Conservation (phyloP, 2,329 filamentous ascomycete species). For the Helotiales sp. region DNA sequence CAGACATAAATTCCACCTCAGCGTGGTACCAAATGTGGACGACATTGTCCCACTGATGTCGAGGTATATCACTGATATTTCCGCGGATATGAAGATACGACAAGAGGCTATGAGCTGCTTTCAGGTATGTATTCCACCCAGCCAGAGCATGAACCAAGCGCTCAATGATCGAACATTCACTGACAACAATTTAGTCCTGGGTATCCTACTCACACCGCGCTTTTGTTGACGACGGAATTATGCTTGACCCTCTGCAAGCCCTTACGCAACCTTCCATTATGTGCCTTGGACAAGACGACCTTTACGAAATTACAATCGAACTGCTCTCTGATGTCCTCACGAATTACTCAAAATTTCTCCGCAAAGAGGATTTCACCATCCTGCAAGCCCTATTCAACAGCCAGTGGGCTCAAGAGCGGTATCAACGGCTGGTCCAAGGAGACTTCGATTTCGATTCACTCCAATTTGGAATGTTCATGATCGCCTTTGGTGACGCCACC, state of each 20-base stretch:
- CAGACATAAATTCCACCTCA: slow-evolving; percentile 53
- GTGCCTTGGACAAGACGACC: slow-evolving; percentile 61
- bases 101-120: slow-evolving; percentile 64
- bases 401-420: slow-evolving; percentile 61
- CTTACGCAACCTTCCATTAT: slow-evolving; percentile 64
- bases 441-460: slow-evolving; percentile 67
- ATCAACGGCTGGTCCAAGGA: slow-evolving; percentile 59
- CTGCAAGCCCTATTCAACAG: slow-evolving; percentile 65
- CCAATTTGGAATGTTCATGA: slow-evolving; percentile 69
- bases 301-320: slow-evolving; percentile 66
- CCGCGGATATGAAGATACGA: slow-evolving; percentile 51
- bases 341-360: slow-evolving; percentile 68
- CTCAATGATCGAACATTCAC: neutral
- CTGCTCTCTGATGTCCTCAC: slow-evolving; percentile 68
- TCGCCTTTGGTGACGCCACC: slow-evolving; percentile 72
- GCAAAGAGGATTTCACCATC: slow-evolving; percentile 59
- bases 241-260: slow-evolving; percentile 63
- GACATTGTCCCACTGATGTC: slow-evolving; percentile 56
- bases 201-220: slow-evolving; percentile 73
- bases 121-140: slow-evolving; percentile 52
- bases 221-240: slow-evolving; percentile 59
- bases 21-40: slow-evolving; percentile 56
- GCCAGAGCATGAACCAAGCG: neutral
- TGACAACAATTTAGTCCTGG: slow-evolving; percentile 62
- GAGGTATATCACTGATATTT: slow-evolving; percentile 45